Evolutionary conservation across 345 rosid genomes (phyloP).

Genomic region (Gossypium australe): DNA sequence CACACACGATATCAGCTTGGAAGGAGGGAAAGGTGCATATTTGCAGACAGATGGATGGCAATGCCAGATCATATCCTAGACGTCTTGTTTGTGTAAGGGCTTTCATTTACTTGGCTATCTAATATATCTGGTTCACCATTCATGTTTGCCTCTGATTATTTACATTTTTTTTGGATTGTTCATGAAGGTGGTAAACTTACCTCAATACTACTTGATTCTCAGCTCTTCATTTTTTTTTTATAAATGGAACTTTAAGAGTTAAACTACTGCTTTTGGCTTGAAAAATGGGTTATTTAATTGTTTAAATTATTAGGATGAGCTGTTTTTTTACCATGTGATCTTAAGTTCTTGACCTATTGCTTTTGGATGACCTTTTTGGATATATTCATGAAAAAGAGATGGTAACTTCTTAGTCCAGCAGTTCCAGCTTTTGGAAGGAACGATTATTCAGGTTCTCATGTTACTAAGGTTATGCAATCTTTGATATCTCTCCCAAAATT

Average conservation of each 20-base stretch:
- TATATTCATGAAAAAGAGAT: not conserved
- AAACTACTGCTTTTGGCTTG: not conserved
- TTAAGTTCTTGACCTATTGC: not conserved
- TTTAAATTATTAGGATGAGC: not conserved
- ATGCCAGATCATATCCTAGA: conserved; percentile 44
- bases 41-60: conserved; percentile 64
- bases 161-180: not conserved
- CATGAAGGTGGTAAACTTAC: not conserved
- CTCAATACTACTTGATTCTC: not conserved
- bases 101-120: conserved; percentile 14
- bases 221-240: not conserved
- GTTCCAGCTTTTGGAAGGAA: not conserved
- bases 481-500: not conserved
- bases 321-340: not conserved
- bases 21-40: conserved; percentile 76
- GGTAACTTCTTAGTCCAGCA: not conserved
- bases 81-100: conserved; percentile 53
- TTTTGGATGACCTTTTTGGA: not conserved
- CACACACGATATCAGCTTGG: conserved; percentile 94
- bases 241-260: not conserved
- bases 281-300: not conserved
- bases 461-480: not conserved
- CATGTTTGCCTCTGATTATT: conserved; percentile 3
- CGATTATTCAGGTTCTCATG: not conserved
- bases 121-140: not conserved